phyloP scores from a whole-genome alignment of 116 monocot genomes.

The Cymodocea nodosa region DNA sequence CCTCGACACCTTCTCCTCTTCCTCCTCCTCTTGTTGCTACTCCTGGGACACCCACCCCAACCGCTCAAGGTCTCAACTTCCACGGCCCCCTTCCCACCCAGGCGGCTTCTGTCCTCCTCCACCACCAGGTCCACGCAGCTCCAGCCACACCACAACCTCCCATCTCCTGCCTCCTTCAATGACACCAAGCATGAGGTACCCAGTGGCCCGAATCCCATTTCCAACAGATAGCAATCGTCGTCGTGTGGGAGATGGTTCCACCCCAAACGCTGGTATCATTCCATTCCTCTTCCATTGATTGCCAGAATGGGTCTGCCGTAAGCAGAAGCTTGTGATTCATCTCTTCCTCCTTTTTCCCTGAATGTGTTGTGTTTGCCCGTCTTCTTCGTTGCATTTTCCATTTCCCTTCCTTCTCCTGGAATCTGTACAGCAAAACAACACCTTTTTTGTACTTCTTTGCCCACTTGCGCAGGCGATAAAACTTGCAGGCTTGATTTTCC shows the following conservation, averaged over 20 bases:
- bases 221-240: slow-evolving; percentile 20
- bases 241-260: no score
- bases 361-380: not conserved
- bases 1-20: not conserved
- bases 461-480: no score
- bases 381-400: not conserved
- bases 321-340: not conserved
- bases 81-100: not conserved
- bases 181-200: slow-evolving; percentile 41
- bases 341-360: not conserved
- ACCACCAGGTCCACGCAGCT: slow-evolving; percentile 12
- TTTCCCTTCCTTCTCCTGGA: not conserved
- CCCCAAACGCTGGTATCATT: not conserved
- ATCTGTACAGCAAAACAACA: no score
- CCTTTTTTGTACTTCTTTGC: no score
- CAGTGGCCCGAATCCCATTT: slow-evolving; percentile 35
- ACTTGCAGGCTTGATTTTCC: no score
- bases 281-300: not conserved
- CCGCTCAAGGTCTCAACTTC: slow-evolving; percentile 4
- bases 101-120: slow-evolving; percentile 2
- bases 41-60: not conserved
- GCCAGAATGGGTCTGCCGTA: not conserved
- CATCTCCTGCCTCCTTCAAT: not conserved
- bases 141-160: not conserved
- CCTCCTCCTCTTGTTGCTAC: slow-evolving; percentile 7